Evolutionary conservation across 768 basidiomycete species (phyloP), one percentile per base, ranked within the genome.

Genomic region (Lactarius indigo): DNA sequence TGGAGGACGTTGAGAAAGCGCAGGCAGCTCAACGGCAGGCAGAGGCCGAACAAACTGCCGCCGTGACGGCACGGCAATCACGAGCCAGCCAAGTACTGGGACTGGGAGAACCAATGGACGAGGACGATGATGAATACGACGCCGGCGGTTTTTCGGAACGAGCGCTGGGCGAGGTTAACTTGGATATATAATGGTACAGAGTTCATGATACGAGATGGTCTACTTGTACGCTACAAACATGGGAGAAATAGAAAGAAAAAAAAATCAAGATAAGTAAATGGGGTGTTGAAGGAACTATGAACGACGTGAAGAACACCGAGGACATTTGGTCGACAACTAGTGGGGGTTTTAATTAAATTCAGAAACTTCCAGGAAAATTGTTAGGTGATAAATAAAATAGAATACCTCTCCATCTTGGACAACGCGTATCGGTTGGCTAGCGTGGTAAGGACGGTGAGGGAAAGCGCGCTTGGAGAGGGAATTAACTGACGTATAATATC

Each of bases 1-100:
- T 98, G 42, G 92, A 94, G 72, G 92, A 98, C 75, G 84, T 99
- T 17, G 85, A 93, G 72, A 90, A 87, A 75, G 89, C 89, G 54
- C 95, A 97, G 75, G 83, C 83, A 39, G 91, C 91, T 73, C 91
- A 94, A 71, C 87, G 84, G 74, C 90, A 85, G 57, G 81, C 88
- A 23, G 85, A 82, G 50, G 70, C 85, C 28, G 79, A 84, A 65
- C 76, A 79, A 31, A 84, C 81, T 72, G 78, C 79, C 70, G 76
- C 81, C 66, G 39, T 33, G 13, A 56, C 26, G 13, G 75, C 74
- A 59, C 71, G 60, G 31, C 72, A 68, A 71, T 65, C 57, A 8
- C 67, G 58, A 47, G 73, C 70, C 20, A 69, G 60, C 56, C 72
- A 63, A 61, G 73, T 61, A 70, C 75, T 64, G 68, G 74, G 5